Conservation (phyloP, 768 basidiomycete species). For the Suillus plorans region DNA sequence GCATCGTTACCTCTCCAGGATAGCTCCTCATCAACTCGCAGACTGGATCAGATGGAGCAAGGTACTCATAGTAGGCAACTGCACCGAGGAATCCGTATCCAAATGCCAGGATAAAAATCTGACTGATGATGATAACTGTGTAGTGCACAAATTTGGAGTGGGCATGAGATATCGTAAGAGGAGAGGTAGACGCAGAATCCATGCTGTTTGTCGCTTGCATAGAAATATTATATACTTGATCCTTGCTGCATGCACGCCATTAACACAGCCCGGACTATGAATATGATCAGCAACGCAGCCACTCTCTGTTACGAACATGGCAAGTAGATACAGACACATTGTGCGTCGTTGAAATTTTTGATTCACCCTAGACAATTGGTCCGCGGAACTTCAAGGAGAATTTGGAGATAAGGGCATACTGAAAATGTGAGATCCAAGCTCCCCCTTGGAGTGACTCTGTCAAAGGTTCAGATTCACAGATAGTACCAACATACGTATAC, state of each 20-base stretch:
- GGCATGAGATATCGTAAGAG: not conserved
- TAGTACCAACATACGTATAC: not conserved
- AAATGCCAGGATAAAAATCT: constrained; percentile 4
- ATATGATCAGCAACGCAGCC: not conserved
- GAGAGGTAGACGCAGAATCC: not conserved
- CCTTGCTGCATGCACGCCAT: not conserved
- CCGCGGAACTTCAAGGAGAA: not conserved
- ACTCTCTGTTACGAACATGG: not conserved
- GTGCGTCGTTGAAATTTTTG: not conserved
- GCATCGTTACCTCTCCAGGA: constrained; percentile 6
- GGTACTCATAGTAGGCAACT: not conserved
- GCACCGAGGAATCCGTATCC: constrained; percentile 10
- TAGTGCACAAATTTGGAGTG: not conserved
- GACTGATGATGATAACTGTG: not conserved
- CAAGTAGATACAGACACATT: not conserved
- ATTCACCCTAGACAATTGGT: not conserved
- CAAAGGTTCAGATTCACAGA: not conserved
- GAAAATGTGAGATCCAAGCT: not conserved
- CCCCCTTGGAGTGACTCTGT: not conserved
- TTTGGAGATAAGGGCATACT: not conserved
- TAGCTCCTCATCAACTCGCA: not conserved
- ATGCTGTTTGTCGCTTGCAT: not conserved
- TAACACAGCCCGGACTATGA: not conserved
- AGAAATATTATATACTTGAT: not conserved
- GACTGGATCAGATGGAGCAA: constrained; percentile 1